Conservation (phyloP, 768 basidiomycete genomes). For the Russula brevipes region DNA sequence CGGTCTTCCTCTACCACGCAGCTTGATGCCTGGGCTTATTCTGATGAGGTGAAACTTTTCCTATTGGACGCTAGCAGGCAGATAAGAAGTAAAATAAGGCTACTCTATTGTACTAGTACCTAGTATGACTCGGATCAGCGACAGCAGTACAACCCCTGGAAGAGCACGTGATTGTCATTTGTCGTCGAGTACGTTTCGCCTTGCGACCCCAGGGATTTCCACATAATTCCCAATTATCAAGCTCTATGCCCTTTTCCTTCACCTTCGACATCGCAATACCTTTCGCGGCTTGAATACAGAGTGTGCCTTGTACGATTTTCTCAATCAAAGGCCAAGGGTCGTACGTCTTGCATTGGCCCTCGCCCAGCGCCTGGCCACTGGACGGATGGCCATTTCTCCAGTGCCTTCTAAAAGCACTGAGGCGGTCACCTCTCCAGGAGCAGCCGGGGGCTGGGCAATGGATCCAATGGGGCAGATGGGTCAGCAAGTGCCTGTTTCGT, state of each 20-base stretch:
- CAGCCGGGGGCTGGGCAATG: background rate
- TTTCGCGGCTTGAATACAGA: background rate
- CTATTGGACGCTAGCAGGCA: too few relatives aligned
- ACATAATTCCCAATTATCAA: background rate
- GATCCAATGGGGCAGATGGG: conserved; percentile 2
- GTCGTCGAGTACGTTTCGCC: background rate
- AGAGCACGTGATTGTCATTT: too few relatives aligned
- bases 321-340: background rate
- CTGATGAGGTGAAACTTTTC: too few relatives aligned
- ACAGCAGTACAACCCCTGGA: too few relatives aligned
- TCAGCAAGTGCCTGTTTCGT: background rate
- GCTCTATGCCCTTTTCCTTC: background rate
- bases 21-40: too few relatives aligned
- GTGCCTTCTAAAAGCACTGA: background rate
- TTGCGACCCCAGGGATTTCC: background rate
- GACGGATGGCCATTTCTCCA: background rate
- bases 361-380: background rate
- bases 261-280: background rate
- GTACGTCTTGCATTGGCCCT: background rate
- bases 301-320: background rate
- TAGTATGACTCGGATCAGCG: too few relatives aligned
- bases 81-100: too few relatives aligned
- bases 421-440: conserved; percentile 7
- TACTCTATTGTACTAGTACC: too few relatives aligned
- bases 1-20: too few relatives aligned